These are phyloP conservation scores for Nakazawaea laoshanensis DNA, from an alignment of 805 yeast genomes.

Conservation along the genomic window DNA sequence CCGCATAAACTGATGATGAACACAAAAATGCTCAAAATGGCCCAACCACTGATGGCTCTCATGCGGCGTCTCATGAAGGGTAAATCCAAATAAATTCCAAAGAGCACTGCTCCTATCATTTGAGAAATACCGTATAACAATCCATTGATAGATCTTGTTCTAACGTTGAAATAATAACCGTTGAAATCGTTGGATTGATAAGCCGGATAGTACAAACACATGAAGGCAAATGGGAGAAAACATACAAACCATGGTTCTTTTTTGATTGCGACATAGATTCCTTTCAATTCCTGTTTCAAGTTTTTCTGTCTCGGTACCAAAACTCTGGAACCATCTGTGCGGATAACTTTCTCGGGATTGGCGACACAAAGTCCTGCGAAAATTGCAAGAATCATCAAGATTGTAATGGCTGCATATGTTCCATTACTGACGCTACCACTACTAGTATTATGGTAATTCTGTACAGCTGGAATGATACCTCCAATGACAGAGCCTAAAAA, in stretches of 20 bases:
- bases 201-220: constrained; percentile 8
- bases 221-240: constrained; percentile 8
- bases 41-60: constrained; percentile 6
- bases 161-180: constrained; percentile 7
- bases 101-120: constrained; percentile 7
- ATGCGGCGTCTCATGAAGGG: constrained; percentile 6
- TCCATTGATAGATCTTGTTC: constrained; percentile 9
- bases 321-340: constrained; percentile 7
- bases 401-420: constrained; percentile 6
- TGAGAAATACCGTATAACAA: constrained; percentile 7
- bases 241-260: constrained; percentile 6
- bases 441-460: constrained; percentile 2
- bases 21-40: background rate
- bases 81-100: constrained; percentile 6
- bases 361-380: constrained; percentile 2
- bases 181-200: constrained; percentile 8
- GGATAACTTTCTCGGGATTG: constrained; percentile 4
- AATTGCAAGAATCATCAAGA: constrained; percentile 6
- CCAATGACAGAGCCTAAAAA: constrained; percentile 9
- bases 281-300: constrained; percentile 2
- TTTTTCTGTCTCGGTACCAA: background rate
- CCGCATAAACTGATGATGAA: constrained; percentile 7
- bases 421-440: constrained; percentile 9
- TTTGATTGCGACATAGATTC: constrained; percentile 1
- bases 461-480: constrained; percentile 7